Percentiles rank a stretch among this genome's conserved stretches.
Conservation (phyloP, 306 rosid species). For the Citrullus amarus region DNA sequence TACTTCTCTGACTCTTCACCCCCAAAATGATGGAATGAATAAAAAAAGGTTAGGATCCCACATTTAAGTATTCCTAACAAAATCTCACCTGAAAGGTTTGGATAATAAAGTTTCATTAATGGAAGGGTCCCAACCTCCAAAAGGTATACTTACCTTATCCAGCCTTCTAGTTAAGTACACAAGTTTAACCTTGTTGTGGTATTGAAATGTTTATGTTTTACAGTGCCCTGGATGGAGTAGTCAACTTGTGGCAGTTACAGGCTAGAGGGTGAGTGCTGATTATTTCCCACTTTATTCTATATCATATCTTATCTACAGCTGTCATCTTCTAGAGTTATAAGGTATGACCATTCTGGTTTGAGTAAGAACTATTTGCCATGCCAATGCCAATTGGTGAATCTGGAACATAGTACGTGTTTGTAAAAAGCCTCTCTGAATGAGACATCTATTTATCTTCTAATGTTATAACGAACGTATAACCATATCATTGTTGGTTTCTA, state of each 20-base stretch:
- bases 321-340: background rate
- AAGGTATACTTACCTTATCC: background rate
- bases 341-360: constrained; percentile 1
- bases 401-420: background rate
- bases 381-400: background rate
- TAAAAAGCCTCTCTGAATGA: background rate
- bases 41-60: background rate
- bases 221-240: constrained; percentile 80
- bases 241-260: constrained; percentile 68
- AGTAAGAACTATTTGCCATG: background rate
- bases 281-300: background rate
- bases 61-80: background rate
- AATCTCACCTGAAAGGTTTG: background rate
- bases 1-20: background rate
- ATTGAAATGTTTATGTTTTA: constrained; percentile 8
- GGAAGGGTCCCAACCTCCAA: background rate
- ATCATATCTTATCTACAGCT: background rate
- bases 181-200: background rate
- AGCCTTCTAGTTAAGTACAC: background rate
- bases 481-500: background rate
- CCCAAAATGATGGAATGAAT: background rate
- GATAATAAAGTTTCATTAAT: background rate
- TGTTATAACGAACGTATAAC: background rate
- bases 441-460: background rate
- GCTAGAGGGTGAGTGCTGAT: constrained; percentile 38